These are phyloP conservation scores for Radiomyces spectabilis DNA, from an alignment of 192 early-diverging fungal species.

Conservation along the genomic window DNA sequence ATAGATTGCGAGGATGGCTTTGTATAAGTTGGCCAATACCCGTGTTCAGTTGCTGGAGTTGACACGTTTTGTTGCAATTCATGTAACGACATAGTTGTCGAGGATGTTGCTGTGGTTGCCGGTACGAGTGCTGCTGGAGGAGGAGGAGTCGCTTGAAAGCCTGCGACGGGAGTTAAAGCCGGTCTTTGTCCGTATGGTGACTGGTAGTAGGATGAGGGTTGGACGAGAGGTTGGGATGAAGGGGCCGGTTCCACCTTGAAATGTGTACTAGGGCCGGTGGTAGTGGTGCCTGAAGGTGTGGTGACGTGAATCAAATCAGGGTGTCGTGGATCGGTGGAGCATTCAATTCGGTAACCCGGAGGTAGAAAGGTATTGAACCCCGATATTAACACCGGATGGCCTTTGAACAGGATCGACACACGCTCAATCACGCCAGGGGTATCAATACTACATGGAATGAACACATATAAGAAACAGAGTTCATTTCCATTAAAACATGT, in stretches of 20 bases:
- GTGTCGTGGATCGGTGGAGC: conserved; percentile 67
- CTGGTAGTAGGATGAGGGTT: neutral
- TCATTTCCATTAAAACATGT: no score
- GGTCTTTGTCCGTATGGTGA: no score
- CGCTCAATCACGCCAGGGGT: conserved; percentile 97
- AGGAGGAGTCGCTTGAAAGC: neutral
- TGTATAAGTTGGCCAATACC: no score
- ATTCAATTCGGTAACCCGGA: conserved; percentile 91
- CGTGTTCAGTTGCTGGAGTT: no score
- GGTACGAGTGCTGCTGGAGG: neutral
- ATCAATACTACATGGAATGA: conserved; percentile 33
- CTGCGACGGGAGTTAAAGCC: neutral
- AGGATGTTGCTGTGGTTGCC: neutral
- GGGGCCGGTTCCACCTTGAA: neutral
- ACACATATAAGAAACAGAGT: neutral
- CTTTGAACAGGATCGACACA: conserved; percentile 87
- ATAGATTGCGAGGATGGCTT: no score
- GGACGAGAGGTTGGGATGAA: neutral
- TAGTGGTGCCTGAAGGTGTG: conserved; percentile 65
- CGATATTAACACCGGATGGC: conserved; percentile 80
- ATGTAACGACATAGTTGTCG: no score
- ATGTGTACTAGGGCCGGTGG: conserved; percentile 22
- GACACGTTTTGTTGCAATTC: no score
- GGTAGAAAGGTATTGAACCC: conserved; percentile 99
- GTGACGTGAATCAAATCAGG: conserved; percentile 72